phyloP scores from a whole-genome alignment of 73 alveolate species.

The Stentor roeselii region DNA sequence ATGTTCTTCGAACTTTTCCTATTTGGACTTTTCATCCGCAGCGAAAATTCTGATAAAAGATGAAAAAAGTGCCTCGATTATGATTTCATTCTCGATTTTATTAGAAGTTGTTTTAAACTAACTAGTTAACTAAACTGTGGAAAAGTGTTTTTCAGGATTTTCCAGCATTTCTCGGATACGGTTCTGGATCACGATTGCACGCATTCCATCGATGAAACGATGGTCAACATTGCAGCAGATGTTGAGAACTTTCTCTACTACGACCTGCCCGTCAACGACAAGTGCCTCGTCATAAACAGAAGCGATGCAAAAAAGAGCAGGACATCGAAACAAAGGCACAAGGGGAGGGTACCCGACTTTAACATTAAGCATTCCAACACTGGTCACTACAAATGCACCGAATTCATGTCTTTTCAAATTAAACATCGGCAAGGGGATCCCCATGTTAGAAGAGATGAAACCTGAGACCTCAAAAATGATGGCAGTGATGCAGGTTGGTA shows the following conservation, averaged over 20 bases:
- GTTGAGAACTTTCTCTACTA: not conserved
- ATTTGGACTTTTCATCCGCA: too few species aligned
- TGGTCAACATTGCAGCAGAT: not conserved
- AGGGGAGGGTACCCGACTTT: not conserved
- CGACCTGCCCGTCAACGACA: not conserved
- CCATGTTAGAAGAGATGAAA: not conserved
- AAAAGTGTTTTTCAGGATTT: not conserved
- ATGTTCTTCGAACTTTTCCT: too few species aligned
- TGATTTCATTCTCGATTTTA: too few species aligned
- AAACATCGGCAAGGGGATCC: not conserved
- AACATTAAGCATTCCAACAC: not conserved
- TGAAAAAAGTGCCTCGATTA: too few species aligned
- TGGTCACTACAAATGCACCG: not conserved
- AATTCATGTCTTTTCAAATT: not conserved
- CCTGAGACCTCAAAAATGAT: not conserved
- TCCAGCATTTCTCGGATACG: not conserved
- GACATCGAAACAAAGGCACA: not conserved
- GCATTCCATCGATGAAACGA: slow-evolving; percentile 1
- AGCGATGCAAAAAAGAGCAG: not conserved
- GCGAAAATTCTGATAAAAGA: too few species aligned
- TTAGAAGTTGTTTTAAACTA: too few species aligned
- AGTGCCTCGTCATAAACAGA: not conserved
- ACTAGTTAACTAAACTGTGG: not conserved
- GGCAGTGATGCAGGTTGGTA: not conserved
- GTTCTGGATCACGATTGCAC: not conserved